Conservation (phyloP, 331 rosid genomes). For the Pyracantha coccinea region DNA sequence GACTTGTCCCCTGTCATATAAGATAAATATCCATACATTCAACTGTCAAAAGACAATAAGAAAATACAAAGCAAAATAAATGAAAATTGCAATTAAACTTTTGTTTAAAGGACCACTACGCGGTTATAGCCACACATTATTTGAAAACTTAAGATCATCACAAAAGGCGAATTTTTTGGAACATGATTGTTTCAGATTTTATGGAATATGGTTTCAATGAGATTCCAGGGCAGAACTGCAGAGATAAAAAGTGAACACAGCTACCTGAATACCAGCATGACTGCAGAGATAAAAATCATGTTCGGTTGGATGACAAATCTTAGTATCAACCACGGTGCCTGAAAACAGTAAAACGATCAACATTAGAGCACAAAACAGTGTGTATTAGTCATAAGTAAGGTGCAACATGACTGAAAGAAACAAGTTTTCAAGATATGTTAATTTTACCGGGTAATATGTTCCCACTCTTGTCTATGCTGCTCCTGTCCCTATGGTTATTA, state of each 20-base stretch:
- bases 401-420: background rate
- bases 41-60: background rate
- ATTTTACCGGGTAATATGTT: conserved; percentile 80
- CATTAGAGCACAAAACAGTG: background rate
- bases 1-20: conserved; percentile 75
- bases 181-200: background rate
- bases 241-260: background rate
- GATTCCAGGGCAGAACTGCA: background rate
- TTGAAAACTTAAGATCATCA: background rate
- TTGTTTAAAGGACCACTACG: background rate
- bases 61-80: background rate
- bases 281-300: conserved; percentile 98
- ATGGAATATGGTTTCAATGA: background rate
- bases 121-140: background rate
- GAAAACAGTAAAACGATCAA: conserved; percentile 13
- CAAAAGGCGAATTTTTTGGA: background rate
- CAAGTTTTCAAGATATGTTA: conserved; percentile 1
- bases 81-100: background rate
- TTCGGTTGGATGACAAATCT: conserved; percentile 98
- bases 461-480: conserved; percentile 92
- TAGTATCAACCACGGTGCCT: conserved; percentile 95
- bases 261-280: conserved; percentile 97
- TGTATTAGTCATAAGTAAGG: no score
- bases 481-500: conserved; percentile 73
- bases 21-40: background rate